These are phyloP conservation scores for Vanrija pseudolonga DNA, from an alignment of 1,284 basidiomycete species.

Conservation along the genomic window DNA sequence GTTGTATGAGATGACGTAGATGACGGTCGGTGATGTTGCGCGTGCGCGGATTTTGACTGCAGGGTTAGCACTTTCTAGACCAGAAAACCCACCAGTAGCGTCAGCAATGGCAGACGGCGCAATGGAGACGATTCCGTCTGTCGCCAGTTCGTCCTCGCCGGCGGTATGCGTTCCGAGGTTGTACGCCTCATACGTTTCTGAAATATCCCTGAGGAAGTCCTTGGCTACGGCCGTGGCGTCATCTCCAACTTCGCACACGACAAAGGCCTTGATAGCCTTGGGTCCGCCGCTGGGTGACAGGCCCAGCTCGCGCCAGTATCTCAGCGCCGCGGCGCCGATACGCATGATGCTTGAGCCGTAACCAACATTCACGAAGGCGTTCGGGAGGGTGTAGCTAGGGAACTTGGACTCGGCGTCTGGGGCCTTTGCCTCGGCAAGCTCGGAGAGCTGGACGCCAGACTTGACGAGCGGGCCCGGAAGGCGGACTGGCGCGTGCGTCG, in stretches of 20 bases:
- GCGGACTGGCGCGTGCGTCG: not conserved
- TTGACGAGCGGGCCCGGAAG: slow-evolving; percentile 5
- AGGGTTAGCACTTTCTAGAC: no score
- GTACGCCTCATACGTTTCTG: slow-evolving; percentile 18
- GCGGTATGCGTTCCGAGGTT: slow-evolving; percentile 5
- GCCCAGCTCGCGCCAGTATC: slow-evolving; percentile 42
- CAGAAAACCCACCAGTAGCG: not conserved
- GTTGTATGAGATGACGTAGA: slow-evolving; percentile 11
- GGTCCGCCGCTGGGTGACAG: slow-evolving; percentile 36
- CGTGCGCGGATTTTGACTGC: not conserved
- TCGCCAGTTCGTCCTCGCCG: not conserved
- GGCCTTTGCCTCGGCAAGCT: slow-evolving; percentile 4
- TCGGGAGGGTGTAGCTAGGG: slow-evolving; percentile 6
- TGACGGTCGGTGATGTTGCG: not conserved
- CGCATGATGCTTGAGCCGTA: slow-evolving; percentile 28
- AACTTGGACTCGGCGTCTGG: not conserved
- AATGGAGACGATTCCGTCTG: not conserved
- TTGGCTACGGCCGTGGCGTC: slow-evolving; percentile 8
- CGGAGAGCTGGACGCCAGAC: slow-evolving; percentile 10
- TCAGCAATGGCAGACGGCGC: not conserved
- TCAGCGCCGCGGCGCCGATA: slow-evolving; percentile 28
- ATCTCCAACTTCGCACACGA: slow-evolving; percentile 18
- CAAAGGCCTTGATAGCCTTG: slow-evolving; percentile 30
- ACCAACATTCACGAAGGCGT: slow-evolving; percentile 22
- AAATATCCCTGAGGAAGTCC: slow-evolving; percentile 17